These are phyloP conservation scores for Eucalyptus lansdowneana DNA, from an alignment of 345 rosid genomes.

Conservation along the genomic window DNA sequence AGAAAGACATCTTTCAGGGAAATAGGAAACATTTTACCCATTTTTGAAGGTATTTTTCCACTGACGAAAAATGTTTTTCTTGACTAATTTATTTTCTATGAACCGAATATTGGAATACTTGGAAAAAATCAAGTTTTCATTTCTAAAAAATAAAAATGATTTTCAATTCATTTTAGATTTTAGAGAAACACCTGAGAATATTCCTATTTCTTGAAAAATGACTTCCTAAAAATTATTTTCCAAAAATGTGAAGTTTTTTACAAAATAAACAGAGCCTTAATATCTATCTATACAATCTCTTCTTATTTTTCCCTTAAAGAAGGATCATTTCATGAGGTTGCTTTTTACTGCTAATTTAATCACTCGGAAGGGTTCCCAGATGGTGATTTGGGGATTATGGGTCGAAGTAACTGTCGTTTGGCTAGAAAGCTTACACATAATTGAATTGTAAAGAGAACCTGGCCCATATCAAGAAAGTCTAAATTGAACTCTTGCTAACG, in stretches of 20 bases:
- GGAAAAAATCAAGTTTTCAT: too few species aligned
- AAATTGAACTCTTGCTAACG: background rate
- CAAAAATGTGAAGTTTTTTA: background rate
- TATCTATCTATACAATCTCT: background rate
- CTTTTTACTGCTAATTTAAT: background rate
- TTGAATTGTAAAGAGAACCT: background rate
- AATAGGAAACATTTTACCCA: too few species aligned
- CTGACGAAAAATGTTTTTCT: too few species aligned
- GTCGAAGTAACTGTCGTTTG: background rate
- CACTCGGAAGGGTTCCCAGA: background rate
- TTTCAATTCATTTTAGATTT: background rate
- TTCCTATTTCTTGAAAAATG: background rate
- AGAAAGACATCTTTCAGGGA: too few species aligned
- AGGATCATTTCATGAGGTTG: background rate
- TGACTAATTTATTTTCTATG: too few species aligned
- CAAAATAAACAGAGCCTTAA: accelerated
- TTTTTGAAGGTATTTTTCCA: too few species aligned
- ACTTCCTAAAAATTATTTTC: background rate
- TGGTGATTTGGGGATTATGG: background rate
- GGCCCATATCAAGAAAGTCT: background rate
- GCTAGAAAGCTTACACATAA: background rate
- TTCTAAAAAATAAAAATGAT: too few species aligned
- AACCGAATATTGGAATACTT: too few species aligned
- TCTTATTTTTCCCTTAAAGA: background rate
- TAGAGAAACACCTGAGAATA: background rate